Conservation (phyloP, 805 yeast species). For the Candida easanensis region DNA sequence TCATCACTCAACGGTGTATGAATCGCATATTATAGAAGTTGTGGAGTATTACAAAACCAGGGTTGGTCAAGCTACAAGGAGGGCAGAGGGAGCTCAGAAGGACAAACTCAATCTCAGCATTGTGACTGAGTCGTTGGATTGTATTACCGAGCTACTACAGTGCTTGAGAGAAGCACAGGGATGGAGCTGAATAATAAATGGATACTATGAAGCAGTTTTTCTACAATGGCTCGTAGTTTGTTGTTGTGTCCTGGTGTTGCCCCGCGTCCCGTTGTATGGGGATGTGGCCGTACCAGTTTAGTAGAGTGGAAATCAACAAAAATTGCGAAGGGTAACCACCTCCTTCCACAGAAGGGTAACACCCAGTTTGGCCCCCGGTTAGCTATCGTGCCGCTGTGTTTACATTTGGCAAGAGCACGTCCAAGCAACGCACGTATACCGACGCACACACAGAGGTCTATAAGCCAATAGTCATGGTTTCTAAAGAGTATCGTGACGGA, state of each 20-base stretch:
- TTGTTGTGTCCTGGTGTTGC: no score
- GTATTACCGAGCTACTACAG: slow-evolving; percentile 34
- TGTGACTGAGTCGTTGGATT: slow-evolving; percentile 41
- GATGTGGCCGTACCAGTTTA: no score
- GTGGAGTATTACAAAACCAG: slow-evolving; percentile 52
- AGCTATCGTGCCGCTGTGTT: slow-evolving; percentile 1
- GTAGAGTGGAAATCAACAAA: no score
- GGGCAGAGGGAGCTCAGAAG: slow-evolving; percentile 21
- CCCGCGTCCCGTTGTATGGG: no score
- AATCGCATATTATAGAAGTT: slow-evolving; percentile 41
- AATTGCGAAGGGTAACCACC: slow-evolving; percentile 1
- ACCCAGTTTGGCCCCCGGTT: no score
- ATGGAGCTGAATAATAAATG: no score
- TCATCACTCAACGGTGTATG: slow-evolving; percentile 36
- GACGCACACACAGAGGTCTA: no score
- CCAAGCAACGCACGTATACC: neutral
- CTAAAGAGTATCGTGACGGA: slow-evolving; percentile 25
- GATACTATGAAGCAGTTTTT: no score
- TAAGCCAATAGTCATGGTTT: slow-evolving; percentile 2
- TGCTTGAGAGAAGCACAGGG: slow-evolving; percentile 14
- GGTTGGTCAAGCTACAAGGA: slow-evolving; percentile 27
- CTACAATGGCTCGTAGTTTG: no score
- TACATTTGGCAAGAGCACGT: neutral
- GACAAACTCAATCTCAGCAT: slow-evolving; percentile 36
- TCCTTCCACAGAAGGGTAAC: slow-evolving; percentile 6